Base-by-base conservation (phyloP, 2,329 filamentous ascomycete genomes). In the Aspergillus tubingensis region DNA sequence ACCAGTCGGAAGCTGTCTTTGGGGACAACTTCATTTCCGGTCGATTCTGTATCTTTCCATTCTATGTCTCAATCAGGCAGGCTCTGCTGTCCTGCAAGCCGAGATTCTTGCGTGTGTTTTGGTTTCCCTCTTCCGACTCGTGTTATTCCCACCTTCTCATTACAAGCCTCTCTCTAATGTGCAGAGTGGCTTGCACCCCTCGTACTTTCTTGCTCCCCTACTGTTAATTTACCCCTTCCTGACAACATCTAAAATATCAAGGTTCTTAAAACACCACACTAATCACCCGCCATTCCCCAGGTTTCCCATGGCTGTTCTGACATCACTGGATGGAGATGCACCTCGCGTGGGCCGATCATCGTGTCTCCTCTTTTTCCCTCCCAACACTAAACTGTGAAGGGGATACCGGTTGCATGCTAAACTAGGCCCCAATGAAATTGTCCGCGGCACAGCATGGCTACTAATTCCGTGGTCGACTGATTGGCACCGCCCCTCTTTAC, bases 281-380 rank as follows among this genome's bases (percentile, higher is more conserved):
- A 44, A 21, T 19, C 41, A 21, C 41, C 19, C 41, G 19, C 41
- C n/a, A 44, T 44, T 44, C 41, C 41, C 41, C 41, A 44, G 41
- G 41, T 44, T 44, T 21, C 13, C 19, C 41, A 44, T 15, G 6
- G 10, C 19, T 7, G 19, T 7, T 15, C 44, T 57, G 57, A 48
- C 54, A 43, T 56, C 48, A 65, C 48, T 56, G 52, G 54, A 59
- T 55, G 23, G 47, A 36, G 32, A 52, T 56, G 55, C 50, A 36
- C 56, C 41, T 54, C 56, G 54, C 55, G 59, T 65, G 60, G 64
- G 60, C 52, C 57, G 61, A 65, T 66, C 64, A 36, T 36, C 32
- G 32, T 36, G 52, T 17, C 58, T 54, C 47, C 50, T 62, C 49
- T 52, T 19, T 50, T 30, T 56, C 57, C 32, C 39, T 43, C 39